Evolutionary conservation across 1,284 basidiomycete species (phyloP).

Genomic region (Cryptococcus floricola): DNA sequence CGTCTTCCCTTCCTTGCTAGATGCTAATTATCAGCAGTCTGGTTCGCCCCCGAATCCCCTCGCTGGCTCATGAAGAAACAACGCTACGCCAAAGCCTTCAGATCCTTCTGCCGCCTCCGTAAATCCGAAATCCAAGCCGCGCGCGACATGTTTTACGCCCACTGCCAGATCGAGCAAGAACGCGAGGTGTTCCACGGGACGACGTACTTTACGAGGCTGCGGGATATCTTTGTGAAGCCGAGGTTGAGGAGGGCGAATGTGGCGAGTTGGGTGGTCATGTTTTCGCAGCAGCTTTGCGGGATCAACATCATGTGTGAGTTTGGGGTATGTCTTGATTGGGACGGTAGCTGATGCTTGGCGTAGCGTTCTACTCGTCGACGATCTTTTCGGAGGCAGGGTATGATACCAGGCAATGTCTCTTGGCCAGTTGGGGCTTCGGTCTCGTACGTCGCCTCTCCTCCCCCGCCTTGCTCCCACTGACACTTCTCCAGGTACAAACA

Average conservation of each 20-base stretch:
- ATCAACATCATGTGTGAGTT: conserved; percentile 54
- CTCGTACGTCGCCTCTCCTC: conserved; percentile 25
- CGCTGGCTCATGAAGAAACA: conserved; percentile 69
- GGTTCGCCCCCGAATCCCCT: conserved; percentile 59
- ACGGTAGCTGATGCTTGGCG: conserved; percentile 18
- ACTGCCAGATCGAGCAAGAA: conserved; percentile 49
- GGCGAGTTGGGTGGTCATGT: conserved; percentile 67
- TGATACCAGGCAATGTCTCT: conserved; percentile 44
- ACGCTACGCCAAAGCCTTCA: conserved; percentile 62
- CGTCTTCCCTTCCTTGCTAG: not conserved
- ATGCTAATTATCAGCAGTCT: conserved; percentile 37
- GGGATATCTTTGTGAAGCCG: conserved; percentile 62
- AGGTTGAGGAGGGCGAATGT: conserved; percentile 70
- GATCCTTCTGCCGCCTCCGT: conserved; percentile 63
- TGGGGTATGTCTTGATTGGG: not conserved
- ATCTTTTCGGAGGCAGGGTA: conserved; percentile 59
- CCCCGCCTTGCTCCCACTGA: too few relatives aligned
- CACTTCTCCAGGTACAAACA: conserved; percentile 14
- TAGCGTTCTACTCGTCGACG: conserved; percentile 56
- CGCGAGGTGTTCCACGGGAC: conserved; percentile 48
- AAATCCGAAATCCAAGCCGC: conserved; percentile 67
- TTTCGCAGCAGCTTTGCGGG: conserved; percentile 43
- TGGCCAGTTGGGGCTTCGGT: conserved; percentile 61
- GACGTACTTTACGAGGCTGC: conserved; percentile 48
- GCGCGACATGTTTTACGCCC: conserved; percentile 56